These are phyloP conservation scores for Albifimbria verrucaria DNA, from an alignment of 2,329 filamentous ascomycete genomes.

Conservation along the genomic window DNA sequence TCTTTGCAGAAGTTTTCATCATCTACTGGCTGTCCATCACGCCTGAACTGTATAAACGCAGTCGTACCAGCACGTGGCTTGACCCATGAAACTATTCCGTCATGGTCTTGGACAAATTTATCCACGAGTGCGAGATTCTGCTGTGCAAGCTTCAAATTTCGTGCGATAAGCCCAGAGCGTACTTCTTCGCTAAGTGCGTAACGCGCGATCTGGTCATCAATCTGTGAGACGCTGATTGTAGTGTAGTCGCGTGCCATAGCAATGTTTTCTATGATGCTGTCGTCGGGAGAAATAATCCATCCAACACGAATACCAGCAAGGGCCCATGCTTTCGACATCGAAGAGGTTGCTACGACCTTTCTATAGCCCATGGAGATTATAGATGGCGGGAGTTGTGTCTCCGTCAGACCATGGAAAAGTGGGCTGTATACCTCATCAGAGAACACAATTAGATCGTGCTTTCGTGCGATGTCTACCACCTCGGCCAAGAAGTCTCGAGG, in stretches of 20 bases:
- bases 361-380: conserved; percentile 69
- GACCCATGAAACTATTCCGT: conserved; percentile 64
- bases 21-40: conserved; percentile 60
- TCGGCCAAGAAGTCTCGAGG: conserved; percentile 56
- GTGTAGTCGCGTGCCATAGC: conserved; percentile 74
- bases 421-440: conserved; percentile 83
- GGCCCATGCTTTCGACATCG: conserved; percentile 82
- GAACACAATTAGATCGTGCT: conserved; percentile 63
- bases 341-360: conserved; percentile 70
- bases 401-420: conserved; percentile 61
- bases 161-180: conserved; percentile 40
- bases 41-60: conserved; percentile 68
- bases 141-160: conserved; percentile 60
- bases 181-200: conserved; percentile 62
- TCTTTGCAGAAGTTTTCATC: conserved; percentile 69
- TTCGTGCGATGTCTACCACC: conserved; percentile 61
- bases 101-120: conserved; percentile 62
- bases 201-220: conserved; percentile 75
- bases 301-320: conserved; percentile 79
- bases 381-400: conserved; percentile 57
- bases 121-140: conserved; percentile 66
- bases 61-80: conserved; percentile 78
- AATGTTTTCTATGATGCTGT: conserved; percentile 58
- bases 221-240: conserved; percentile 77
- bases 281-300: conserved; percentile 72